Percentiles rank a stretch among this genome's conserved stretches.
Evolutionary conservation across 2,329 filamentous ascomycete genomes (phyloP).

Genomic region (Pestalotiopsis sp.): DNA sequence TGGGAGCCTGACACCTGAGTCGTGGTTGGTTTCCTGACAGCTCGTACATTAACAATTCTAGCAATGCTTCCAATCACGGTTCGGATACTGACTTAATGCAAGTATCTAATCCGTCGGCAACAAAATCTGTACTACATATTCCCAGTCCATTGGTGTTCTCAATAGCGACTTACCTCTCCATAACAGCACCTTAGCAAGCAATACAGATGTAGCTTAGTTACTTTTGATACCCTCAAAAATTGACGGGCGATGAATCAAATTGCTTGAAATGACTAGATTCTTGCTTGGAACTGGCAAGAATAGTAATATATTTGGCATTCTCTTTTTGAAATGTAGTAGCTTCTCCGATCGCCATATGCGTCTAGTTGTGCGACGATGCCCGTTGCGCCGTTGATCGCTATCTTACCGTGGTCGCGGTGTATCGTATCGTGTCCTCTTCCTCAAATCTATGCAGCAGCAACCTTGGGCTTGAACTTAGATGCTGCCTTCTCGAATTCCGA

Average conservation of each 20-base stretch:
- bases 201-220: too few relatives aligned
- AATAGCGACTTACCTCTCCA: too few relatives aligned
- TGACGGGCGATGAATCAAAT: background rate
- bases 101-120: too few relatives aligned
- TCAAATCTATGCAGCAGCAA: slow-evolving; percentile 53
- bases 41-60: too few relatives aligned
- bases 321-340: background rate
- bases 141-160: too few relatives aligned
- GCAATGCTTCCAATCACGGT: too few relatives aligned
- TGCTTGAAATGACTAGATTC: background rate
- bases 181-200: too few relatives aligned
- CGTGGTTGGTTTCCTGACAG: background rate
- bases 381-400: background rate
- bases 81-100: too few relatives aligned
- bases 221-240: too few relatives aligned
- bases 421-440: background rate
- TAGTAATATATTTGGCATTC: background rate
- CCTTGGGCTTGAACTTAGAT: slow-evolving; percentile 84
- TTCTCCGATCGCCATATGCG: slow-evolving; percentile 3
- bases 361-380: background rate
- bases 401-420: background rate
- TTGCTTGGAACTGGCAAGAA: background rate
- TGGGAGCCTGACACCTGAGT: background rate
- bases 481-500: slow-evolving; percentile 85
- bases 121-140: too few relatives aligned